Evolutionary conservation across 2,329 filamentous ascomycete species (phyloP).

Genomic region (Leptographium galeiforme): DNA sequence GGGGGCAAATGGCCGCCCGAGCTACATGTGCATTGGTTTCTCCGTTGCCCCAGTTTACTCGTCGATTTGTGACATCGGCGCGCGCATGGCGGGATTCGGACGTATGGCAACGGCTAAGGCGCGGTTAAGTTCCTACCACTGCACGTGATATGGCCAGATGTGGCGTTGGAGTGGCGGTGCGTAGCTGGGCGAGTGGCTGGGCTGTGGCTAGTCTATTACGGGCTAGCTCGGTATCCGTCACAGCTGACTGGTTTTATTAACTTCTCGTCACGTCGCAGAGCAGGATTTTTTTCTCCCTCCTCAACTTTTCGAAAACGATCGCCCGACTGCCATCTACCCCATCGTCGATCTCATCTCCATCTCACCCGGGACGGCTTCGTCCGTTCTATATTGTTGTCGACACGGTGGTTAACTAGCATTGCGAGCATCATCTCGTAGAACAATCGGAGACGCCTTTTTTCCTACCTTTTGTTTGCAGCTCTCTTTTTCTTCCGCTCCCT

Average conservation of each 20-base stretch:
- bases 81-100: not conserved
- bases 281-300: not conserved
- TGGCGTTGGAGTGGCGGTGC: not conserved
- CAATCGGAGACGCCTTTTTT: conserved; percentile 1
- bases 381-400: not conserved
- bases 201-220: not conserved
- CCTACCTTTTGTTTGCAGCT: not conserved
- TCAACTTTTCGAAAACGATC: not conserved
- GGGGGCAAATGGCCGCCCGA: not conserved
- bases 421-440: conserved; percentile 2
- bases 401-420: not conserved
- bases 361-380: not conserved
- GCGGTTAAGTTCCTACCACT: not conserved
- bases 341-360: not conserved
- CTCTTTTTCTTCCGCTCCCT: not conserved
- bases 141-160: not conserved
- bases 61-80: not conserved
- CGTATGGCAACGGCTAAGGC: conserved; percentile 1
- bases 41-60: not conserved
- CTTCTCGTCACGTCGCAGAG: not conserved
- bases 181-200: not conserved
- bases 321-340: not conserved
- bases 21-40: not conserved
- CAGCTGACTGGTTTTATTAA: too few species aligned
- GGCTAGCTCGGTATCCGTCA: too few species aligned